Conservation (phyloP, 768 basidiomycete species). For the Tricholoma saponaceum region DNA sequence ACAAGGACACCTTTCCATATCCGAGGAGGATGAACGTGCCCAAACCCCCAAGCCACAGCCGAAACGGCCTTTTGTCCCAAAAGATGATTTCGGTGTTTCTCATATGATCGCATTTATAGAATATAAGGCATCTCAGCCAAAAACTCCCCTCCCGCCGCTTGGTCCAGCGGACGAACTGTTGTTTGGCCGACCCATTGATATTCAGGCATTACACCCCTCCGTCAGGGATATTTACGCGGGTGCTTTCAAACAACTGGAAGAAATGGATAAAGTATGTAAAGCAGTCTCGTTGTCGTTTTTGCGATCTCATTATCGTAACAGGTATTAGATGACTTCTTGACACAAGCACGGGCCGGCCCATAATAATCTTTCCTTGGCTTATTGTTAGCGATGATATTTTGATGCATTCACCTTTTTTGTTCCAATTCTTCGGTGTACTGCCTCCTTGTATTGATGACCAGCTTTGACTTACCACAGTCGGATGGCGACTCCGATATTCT, state of each 20-base stretch:
- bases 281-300: not conserved
- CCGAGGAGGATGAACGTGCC: slow-evolving; percentile 22
- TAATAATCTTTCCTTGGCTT: slow-evolving; percentile 4
- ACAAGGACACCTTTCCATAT: slow-evolving; percentile 17
- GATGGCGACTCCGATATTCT: too few species aligned
- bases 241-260: slow-evolving; percentile 70
- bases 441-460: too few species aligned
- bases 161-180: slow-evolving; percentile 70
- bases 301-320: not conserved
- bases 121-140: slow-evolving; percentile 44
- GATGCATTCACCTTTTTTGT: not conserved
- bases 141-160: slow-evolving; percentile 28
- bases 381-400: not conserved
- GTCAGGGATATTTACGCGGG: slow-evolving; percentile 68
- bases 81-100: slow-evolving; percentile 82
- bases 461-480: too few species aligned
- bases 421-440: not conserved
- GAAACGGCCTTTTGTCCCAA: slow-evolving; percentile 50
- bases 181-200: slow-evolving; percentile 63
- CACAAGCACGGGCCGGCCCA: slow-evolving; percentile 6
- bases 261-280: slow-evolving; percentile 66
- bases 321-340: slow-evolving; percentile 10
- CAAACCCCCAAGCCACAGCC: slow-evolving; percentile 32
- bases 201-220: slow-evolving; percentile 63
- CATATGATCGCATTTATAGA: slow-evolving; percentile 90